phyloP scores from a whole-genome alignment of 306 rosid species.

The Trichosanthes truncata region DNA sequence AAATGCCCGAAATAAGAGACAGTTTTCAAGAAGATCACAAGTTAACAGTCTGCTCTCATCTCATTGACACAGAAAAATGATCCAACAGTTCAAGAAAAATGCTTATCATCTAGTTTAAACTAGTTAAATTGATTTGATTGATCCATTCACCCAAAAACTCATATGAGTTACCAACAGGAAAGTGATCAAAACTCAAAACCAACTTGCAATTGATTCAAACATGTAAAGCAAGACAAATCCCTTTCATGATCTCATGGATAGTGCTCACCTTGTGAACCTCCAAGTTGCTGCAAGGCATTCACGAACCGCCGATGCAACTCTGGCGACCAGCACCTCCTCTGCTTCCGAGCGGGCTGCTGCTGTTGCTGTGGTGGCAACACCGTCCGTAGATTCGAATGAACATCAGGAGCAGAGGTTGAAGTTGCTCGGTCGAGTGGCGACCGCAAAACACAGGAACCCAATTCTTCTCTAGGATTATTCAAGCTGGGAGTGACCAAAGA shows the following conservation, averaged over 20 bases:
- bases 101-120: neutral
- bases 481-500: slow-evolving; percentile 50
- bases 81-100: neutral
- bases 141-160: neutral
- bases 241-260: neutral
- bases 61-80: neutral
- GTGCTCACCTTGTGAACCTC: slow-evolving; percentile 88
- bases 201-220: slow-evolving; percentile 17
- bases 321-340: slow-evolving; percentile 96
- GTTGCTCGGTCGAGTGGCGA: slow-evolving; percentile 37
- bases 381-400: slow-evolving; percentile 28
- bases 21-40: neutral
- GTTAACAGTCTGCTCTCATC: neutral
- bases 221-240: neutral
- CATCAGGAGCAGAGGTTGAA: slow-evolving; percentile 37
- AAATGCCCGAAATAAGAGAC: neutral
- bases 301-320: slow-evolving; percentile 83
- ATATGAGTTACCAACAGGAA: neutral
- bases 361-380: neutral
- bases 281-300: slow-evolving; percentile 86
- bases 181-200: slow-evolving; percentile 12
- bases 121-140: neutral
- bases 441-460: slow-evolving; percentile 44
- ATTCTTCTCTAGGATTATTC: slow-evolving; percentile 50
- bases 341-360: slow-evolving; percentile 59